Evolutionary conservation across 441 rosid genomes (phyloP).

Genomic region (Aquilaria agallochum): DNA sequence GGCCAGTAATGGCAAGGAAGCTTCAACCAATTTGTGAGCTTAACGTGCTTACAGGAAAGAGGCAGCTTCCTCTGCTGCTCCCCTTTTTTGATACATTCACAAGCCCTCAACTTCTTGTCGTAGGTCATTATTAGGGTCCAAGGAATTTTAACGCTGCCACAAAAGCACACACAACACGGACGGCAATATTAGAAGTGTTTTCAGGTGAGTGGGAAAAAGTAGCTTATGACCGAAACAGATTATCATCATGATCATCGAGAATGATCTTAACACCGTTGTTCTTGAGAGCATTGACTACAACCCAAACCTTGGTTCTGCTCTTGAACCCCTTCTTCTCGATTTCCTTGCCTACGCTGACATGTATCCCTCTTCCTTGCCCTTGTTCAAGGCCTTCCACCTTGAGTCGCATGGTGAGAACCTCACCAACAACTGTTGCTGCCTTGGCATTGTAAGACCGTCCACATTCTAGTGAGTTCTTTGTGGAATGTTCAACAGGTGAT

Average conservation of each 20-base stretch:
- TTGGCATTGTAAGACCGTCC: constrained; percentile 46
- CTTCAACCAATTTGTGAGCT: no score
- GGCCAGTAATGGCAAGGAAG: no score
- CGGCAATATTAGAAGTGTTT: no score
- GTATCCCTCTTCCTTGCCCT: constrained; percentile 53
- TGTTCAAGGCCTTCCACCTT: background rate
- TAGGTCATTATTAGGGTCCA: no score
- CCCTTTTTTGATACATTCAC: no score
- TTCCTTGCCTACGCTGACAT: constrained; percentile 48
- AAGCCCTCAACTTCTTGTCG: no score
- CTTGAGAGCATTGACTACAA: constrained; percentile 57
- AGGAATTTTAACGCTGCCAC: no score
- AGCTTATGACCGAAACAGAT: constrained; percentile 10
- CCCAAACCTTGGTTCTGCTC: constrained; percentile 49
- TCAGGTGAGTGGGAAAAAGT: no score
- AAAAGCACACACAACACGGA: no score
- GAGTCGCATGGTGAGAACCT: constrained; percentile 47
- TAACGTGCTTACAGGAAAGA: no score
- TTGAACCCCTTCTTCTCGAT: background rate
- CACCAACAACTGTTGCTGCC: constrained; percentile 49
- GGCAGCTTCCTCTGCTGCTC: no score
- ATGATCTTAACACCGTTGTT: constrained; percentile 65
- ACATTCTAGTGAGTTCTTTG: constrained; percentile 41
- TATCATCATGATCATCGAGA: constrained; percentile 44
- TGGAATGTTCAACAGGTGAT: constrained; percentile 42